A percentile compares a stretch with the other conserved stretches of the same genome.
Evolutionary conservation across 805 yeast species (phyloP).

Genomic region (Lachancea waltii): DNA sequence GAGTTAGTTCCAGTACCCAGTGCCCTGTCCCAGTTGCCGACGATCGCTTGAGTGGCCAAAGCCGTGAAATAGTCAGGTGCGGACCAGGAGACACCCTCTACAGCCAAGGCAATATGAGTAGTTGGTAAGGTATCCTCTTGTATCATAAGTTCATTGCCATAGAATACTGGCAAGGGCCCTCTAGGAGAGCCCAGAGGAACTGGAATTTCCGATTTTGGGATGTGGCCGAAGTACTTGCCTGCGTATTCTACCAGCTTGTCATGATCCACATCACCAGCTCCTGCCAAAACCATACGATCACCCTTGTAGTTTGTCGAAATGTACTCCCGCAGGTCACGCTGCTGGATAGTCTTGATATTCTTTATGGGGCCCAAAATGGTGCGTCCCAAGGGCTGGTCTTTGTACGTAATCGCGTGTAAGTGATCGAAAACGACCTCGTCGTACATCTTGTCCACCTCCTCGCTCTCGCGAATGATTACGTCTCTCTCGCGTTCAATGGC

Average conservation of each 20-base stretch:
- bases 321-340: constrained; percentile 70
- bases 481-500: constrained; percentile 96
- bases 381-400: constrained; percentile 89
- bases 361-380: constrained; percentile 93
- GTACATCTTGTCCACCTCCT: constrained; percentile 96
- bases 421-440: constrained; percentile 98
- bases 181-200: constrained; percentile 62
- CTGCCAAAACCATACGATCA: constrained; percentile 96
- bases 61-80: constrained; percentile 94
- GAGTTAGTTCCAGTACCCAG: constrained; percentile 76
- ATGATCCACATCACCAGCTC: constrained; percentile 91
- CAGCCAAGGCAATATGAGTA: constrained; percentile 87
- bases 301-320: constrained; percentile 86
- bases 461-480: constrained; percentile 92
- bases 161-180: constrained; percentile 67
- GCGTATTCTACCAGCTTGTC: constrained; percentile 75
- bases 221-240: constrained; percentile 65
- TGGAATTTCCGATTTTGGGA: constrained; percentile 44
- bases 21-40: constrained; percentile 97
- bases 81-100: constrained; percentile 98
- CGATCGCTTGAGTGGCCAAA: constrained; percentile 90
- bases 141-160: constrained; percentile 80
- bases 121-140: constrained; percentile 78
- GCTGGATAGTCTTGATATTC: constrained; percentile 72
- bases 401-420: constrained; percentile 85